Evolutionary conservation across 345 rosid species (phyloP).

Genomic region (Pistacia vera): DNA sequence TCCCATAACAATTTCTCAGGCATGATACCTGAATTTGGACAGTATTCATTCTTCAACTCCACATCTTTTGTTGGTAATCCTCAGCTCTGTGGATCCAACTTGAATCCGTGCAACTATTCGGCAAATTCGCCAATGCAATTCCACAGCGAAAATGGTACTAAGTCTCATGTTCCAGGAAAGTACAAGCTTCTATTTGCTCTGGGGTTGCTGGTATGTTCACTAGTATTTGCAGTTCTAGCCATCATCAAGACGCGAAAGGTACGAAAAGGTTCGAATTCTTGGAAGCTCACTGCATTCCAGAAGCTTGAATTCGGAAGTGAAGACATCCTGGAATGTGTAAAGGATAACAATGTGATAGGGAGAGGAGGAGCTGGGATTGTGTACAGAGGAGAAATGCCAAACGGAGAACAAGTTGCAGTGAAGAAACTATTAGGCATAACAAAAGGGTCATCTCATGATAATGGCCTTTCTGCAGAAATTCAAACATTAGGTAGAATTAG

Average conservation of each 20-base stretch:
- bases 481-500: conserved; percentile 85
- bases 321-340: conserved; percentile 84
- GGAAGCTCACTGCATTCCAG: conserved; percentile 89
- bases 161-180: conserved; percentile 40
- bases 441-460: conserved; percentile 73
- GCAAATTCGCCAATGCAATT: conserved; percentile 33
- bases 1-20: conserved; percentile 88
- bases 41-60: conserved; percentile 74
- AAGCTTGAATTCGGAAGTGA: conserved; percentile 71
- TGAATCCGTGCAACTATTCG: conserved; percentile 58
- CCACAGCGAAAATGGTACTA: conserved; percentile 28
- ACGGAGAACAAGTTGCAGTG: conserved; percentile 83
- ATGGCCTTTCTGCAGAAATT: conserved; percentile 87
- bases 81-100: conserved; percentile 78
- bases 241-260: conserved; percentile 58
- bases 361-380: conserved; percentile 95
- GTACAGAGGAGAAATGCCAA: conserved; percentile 82
- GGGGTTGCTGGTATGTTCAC: conserved; percentile 69
- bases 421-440: conserved; percentile 74
- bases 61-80: conserved; percentile 86
- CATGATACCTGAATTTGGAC: conserved; percentile 73
- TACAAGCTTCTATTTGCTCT: conserved; percentile 81
- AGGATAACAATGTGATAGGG: conserved; percentile 84
- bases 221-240: conserved; percentile 64
- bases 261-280: conserved; percentile 46